These are phyloP conservation scores for Brachypodium distachyon DNA, from an alignment of 202 grass and related monocot genomes.

Conservation along the genomic window DNA sequence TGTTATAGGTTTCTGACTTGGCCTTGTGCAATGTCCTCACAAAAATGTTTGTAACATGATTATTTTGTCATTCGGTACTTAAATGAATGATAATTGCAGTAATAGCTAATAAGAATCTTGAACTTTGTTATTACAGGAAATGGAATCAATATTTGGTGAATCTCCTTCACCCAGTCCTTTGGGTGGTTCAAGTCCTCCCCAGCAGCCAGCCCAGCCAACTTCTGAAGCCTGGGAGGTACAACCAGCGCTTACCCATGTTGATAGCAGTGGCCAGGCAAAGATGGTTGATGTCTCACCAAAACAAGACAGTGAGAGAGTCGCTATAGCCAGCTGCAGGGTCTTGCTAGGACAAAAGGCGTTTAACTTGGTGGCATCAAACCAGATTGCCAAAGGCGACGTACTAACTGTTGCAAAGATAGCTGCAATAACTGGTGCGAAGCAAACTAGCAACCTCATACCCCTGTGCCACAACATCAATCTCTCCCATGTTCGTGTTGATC, in stretches of 20 bases:
- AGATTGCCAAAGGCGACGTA: constrained; percentile 90
- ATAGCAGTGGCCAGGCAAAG: constrained; percentile 60
- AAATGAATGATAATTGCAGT: background rate
- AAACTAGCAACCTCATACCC: constrained; percentile 79
- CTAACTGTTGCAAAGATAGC: constrained; percentile 93
- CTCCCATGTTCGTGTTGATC: constrained; percentile 76
- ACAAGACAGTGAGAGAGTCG: constrained; percentile 61
- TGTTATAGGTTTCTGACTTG: background rate
- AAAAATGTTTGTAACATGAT: background rate
- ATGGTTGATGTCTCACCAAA: constrained; percentile 93
- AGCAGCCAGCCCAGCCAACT: background rate
- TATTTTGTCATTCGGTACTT: background rate
- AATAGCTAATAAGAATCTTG: background rate
- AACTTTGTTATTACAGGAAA: constrained; percentile 46
- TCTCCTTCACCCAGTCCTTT: constrained; percentile 48
- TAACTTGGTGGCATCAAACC: constrained; percentile 78
- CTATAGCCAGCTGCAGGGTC: constrained; percentile 72
- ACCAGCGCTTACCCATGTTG: constrained; percentile 56
- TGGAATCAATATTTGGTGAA: constrained; percentile 82
- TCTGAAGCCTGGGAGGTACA: constrained; percentile 4
- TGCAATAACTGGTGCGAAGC: constrained; percentile 93
- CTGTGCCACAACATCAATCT: constrained; percentile 83
- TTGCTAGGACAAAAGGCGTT: constrained; percentile 65
- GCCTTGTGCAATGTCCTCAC: background rate
- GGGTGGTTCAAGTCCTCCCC: constrained; percentile 44